Base-by-base conservation (phyloP, 2,329 filamentous ascomycete species). In the Cryphonectria carpinicola region DNA sequence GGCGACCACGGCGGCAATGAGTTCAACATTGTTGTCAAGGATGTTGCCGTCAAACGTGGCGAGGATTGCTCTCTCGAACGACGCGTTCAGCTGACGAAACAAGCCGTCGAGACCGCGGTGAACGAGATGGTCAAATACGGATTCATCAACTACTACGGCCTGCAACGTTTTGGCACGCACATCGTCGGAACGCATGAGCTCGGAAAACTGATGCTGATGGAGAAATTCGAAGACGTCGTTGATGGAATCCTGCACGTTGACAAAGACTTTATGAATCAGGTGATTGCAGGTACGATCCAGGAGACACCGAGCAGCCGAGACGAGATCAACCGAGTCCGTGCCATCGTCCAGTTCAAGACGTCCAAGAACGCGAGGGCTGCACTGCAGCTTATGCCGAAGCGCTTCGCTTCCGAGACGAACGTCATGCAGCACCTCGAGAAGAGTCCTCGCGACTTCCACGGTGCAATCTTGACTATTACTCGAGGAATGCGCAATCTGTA, bases 121-220 rank as follows among this genome's bases (percentile, higher is more conserved):
- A 83, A 87, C 58, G 88, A 91, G 73, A 88, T 98, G 74, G 84
- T 87, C 68, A 82, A 89, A 60, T 87, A 91, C 61, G 96, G 96
- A 3, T 99, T 97, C 84, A 90, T 99, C 81, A 99, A 99, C 82
- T 99, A 98, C 83, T 99, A 95, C 78, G 96, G 96, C 11, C 89
- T 98, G n/a, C 96, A 99, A 82, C 90, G 96, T 35, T 99, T 99
- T 76, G 96, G 96, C 39, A 95, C 94, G 0, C 95, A 96, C 80
- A 84, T 89, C 39, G 92, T 93, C 17, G 92, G 94, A 46, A 99
- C 96, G 0, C 94, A 98, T 77, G 87, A 91, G 56, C 85, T 98
- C 65, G 96, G 96, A 65, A 89, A 92, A 78, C 91, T 93, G 79
- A 94, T 99, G 78, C 86, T 99, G 0, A 88, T 93, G 75, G 91